Conservation (phyloP, 768 basidiomycete species). For the Russula abietina region DNA sequence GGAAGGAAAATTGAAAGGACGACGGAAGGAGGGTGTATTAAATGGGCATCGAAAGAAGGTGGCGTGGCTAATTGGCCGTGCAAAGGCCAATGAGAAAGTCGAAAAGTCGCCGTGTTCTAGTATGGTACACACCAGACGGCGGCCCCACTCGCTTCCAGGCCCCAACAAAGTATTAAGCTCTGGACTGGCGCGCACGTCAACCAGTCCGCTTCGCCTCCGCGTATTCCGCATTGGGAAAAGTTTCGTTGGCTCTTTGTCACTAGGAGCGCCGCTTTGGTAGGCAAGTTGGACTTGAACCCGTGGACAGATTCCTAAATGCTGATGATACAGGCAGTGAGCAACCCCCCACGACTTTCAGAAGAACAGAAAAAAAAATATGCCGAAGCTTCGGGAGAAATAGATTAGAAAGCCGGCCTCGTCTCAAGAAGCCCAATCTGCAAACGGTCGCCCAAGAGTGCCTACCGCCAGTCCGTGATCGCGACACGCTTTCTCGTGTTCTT, state of each 20-base stretch:
- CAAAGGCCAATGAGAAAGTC: slow-evolving; percentile 2
- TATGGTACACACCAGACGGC: neutral
- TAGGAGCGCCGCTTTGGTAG: neutral
- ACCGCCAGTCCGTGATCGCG: neutral
- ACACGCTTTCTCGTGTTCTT: neutral
- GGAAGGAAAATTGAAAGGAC: neutral
- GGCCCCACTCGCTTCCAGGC: slow-evolving; percentile 1
- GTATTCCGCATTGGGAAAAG: neutral
- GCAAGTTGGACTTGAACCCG: neutral
- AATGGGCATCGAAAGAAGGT: slow-evolving; percentile 5
- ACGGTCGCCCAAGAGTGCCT: neutral
- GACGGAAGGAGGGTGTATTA: neutral
- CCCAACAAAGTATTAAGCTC: neutral
- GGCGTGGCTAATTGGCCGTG: neutral
- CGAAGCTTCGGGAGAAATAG: neutral
- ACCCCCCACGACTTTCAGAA: neutral
- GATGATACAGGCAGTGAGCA: neutral
- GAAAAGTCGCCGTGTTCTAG: slow-evolving; percentile 11
- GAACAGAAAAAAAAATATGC: neutral
- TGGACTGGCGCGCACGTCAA: neutral
- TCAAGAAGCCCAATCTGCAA: neutral
- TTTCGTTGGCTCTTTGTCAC: neutral
- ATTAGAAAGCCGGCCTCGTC: neutral
- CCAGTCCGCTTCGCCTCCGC: neutral
- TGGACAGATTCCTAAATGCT: neutral